These are phyloP conservation scores for Aspergillus neoniger DNA, from an alignment of 2,329 filamentous ascomycete species.

Conservation along the genomic window DNA sequence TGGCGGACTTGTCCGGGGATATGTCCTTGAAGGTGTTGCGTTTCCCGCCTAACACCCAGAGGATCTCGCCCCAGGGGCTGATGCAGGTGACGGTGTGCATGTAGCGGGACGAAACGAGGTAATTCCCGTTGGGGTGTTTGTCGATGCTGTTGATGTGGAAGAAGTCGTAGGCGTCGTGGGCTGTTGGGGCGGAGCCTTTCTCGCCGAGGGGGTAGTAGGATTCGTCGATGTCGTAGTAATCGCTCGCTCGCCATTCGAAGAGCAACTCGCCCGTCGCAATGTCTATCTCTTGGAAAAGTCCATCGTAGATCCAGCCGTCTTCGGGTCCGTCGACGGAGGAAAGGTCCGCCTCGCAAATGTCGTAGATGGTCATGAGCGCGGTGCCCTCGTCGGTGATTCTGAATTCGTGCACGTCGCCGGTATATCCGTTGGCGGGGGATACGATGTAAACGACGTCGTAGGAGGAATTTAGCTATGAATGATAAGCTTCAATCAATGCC, in stretches of 20 bases:
- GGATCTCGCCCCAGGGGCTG: slow-evolving; percentile 23
- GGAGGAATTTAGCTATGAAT: slow-evolving; percentile 27
- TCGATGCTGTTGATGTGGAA: slow-evolving; percentile 50
- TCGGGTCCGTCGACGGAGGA: slow-evolving; percentile 40
- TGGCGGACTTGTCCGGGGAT: slow-evolving; percentile 24
- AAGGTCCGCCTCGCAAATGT: slow-evolving; percentile 43
- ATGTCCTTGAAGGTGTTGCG: slow-evolving; percentile 31
- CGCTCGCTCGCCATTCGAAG: slow-evolving; percentile 50
- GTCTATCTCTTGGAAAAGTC: slow-evolving; percentile 45
- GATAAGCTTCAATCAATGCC: slow-evolving; percentile 24
- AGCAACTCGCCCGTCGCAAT: slow-evolving; percentile 33
- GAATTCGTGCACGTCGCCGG: slow-evolving; percentile 45
- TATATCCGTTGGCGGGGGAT: slow-evolving; percentile 21
- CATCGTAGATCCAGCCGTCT: slow-evolving; percentile 45
- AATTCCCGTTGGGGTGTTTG: slow-evolving; percentile 45
- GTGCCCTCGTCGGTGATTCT: slow-evolving; percentile 45
- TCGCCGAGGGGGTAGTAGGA: slow-evolving; percentile 22
- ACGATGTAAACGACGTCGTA: slow-evolving; percentile 33
- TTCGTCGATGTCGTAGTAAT: slow-evolving; percentile 37
- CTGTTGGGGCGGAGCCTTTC: slow-evolving; percentile 20
- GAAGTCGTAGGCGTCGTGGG: slow-evolving; percentile 53
- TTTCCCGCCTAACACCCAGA: slow-evolving; percentile 34
- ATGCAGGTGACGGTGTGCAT: slow-evolving; percentile 37
- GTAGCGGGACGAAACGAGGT: slow-evolving; percentile 33
- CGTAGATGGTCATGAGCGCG: slow-evolving; percentile 46